Conservation (phyloP, 2,329 filamentous ascomycete genomes). For the Lecanosticta acicola region DNA sequence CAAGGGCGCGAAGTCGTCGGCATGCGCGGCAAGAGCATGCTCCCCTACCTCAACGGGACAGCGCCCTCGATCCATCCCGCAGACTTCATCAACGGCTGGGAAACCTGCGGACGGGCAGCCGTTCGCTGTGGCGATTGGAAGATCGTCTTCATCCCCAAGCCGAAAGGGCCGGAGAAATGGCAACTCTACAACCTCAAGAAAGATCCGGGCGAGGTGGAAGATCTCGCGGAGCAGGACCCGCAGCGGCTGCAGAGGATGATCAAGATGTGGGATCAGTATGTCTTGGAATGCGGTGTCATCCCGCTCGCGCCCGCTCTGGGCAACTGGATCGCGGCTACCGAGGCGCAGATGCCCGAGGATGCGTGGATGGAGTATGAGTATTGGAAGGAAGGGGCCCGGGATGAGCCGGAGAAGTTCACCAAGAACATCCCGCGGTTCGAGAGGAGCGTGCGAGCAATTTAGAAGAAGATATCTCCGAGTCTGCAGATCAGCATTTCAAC, state of each 20-base stretch:
- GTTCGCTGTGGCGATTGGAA: conserved; percentile 54
- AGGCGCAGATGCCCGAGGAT: conserved; percentile 61
- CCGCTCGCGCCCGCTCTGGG: conserved; percentile 55
- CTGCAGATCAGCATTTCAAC: no score
- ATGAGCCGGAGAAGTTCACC: conserved; percentile 33
- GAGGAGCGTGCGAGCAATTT: conserved; percentile 24
- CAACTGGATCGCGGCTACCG: conserved; percentile 54
- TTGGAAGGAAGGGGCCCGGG: conserved; percentile 51
- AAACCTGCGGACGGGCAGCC: conserved; percentile 50
- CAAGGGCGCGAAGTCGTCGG: conserved; percentile 46
- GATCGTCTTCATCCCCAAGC: conserved; percentile 52
- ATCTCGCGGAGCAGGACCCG: conserved; percentile 34
- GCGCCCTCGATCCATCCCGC: conserved; percentile 43
- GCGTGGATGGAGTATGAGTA: conserved; percentile 63
- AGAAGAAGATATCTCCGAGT: no score
- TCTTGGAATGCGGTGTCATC: conserved; percentile 55
- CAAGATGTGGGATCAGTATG: conserved; percentile 53
- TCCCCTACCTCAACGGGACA: conserved; percentile 36
- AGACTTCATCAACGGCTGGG: conserved; percentile 53
- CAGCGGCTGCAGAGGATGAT: conserved; percentile 46
- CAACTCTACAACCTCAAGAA: conserved; percentile 51
- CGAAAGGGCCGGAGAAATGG: conserved; percentile 54
- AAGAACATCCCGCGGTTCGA: conserved; percentile 30
- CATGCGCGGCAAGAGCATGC: conserved; percentile 49
- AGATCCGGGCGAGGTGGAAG: conserved; percentile 48